phyloP scores from a whole-genome alignment of 1,284 basidiomycete genomes.

The Agroathelia rolfsii region DNA sequence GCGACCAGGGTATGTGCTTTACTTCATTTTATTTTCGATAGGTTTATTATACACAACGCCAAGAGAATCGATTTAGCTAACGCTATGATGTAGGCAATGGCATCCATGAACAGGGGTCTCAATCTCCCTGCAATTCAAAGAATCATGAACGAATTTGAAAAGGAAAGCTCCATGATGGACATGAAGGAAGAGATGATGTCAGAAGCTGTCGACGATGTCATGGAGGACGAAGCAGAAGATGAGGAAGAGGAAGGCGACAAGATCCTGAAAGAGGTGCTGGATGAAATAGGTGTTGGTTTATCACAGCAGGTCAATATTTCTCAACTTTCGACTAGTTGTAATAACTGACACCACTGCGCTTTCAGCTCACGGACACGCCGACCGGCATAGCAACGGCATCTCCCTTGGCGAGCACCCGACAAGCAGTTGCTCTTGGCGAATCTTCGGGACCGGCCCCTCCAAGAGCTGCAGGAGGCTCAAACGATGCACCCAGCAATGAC shows the following conservation, averaged over 20 bases:
- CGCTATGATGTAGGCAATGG: conserved; percentile 72
- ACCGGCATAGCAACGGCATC: conserved; percentile 57
- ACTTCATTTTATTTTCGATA: conserved; percentile 3
- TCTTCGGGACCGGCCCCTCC: conserved; percentile 31
- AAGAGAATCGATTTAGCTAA: too few relatives aligned
- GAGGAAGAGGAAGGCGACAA: conserved; percentile 96
- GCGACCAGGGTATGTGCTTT: conserved; percentile 73
- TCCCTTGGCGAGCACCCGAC: conserved; percentile 53
- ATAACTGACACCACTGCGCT: conserved; percentile 8
- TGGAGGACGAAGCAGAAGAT: conserved; percentile 89
- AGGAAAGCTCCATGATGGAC: conserved; percentile 96
- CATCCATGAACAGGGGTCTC: conserved; percentile 91
- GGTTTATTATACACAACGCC: too few relatives aligned
- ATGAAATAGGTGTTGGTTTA: conserved; percentile 92
- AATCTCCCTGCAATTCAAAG: conserved; percentile 92
- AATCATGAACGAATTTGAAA: conserved; percentile 98
- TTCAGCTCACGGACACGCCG: conserved; percentile 77
- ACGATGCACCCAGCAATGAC: too few relatives aligned
- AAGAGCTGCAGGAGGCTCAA: conserved; percentile 29
- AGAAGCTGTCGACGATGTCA: conserved; percentile 95
- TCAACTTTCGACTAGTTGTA: background rate
- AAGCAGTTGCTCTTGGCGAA: conserved; percentile 76
- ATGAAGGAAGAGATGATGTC: conserved; percentile 99
- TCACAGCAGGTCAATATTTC: conserved; percentile 75
- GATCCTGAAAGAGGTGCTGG: conserved; percentile 92